Evolutionary conservation across 495 filamentous ascomycete genomes (phyloP).

Genomic region (Corynascus novoguineensis): DNA sequence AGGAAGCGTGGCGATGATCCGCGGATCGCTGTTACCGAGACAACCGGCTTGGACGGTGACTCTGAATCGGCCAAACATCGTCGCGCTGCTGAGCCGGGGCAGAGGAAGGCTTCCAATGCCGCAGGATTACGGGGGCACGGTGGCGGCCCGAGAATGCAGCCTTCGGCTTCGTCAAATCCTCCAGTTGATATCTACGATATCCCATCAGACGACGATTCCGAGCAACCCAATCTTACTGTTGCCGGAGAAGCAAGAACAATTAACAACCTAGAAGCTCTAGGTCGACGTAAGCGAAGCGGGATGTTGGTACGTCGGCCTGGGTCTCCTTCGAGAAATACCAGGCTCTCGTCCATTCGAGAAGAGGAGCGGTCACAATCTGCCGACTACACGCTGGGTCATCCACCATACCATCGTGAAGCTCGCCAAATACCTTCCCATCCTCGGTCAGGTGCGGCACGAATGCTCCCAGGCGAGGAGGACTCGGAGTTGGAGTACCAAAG

Average conservation of each 20-base stretch:
- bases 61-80: neutral
- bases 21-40: neutral
- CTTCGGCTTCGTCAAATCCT: neutral
- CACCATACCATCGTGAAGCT: neutral
- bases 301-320: neutral
- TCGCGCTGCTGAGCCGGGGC: neutral
- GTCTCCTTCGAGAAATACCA: too few species aligned
- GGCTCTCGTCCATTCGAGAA: neutral
- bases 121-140: neutral
- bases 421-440: neutral
- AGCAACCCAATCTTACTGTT: neutral
- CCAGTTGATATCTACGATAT: neutral
- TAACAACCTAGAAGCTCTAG: neutral
- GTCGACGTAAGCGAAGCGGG: neutral
- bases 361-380: neutral
- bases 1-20: neutral
- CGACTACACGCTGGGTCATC: too few species aligned
- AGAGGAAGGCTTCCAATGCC: neutral
- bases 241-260: neutral
- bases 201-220: neutral
- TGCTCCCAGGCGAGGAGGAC: neutral
- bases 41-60: neutral
- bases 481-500: neutral
- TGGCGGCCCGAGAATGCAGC: slow-evolving; percentile 12
- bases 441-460: neutral